Conservation (phyloP, 352 stramenopile genomes). For the Elongisporangium anandrum region DNA sequence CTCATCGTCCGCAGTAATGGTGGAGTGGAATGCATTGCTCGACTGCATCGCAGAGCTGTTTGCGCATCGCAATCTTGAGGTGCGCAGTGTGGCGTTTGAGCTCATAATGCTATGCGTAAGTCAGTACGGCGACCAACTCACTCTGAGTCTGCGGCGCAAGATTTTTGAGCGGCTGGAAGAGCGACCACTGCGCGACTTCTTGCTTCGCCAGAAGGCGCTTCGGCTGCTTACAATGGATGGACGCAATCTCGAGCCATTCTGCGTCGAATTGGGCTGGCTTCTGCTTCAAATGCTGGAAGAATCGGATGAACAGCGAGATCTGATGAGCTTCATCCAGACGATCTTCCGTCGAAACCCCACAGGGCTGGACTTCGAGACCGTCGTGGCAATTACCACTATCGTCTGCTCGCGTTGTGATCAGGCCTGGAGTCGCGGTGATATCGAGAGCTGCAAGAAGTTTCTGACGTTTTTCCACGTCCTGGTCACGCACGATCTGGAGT, state of each 20-base stretch:
- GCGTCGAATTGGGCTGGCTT: constrained; percentile 67
- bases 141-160: constrained; percentile 30
- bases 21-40: constrained; percentile 54
- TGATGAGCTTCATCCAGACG: constrained; percentile 69
- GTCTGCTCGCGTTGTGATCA: constrained; percentile 64
- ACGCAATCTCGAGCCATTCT: constrained; percentile 59
- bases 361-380: constrained; percentile 52
- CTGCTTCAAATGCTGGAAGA: constrained; percentile 71
- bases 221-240: constrained; percentile 64
- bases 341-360: constrained; percentile 58
- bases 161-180: constrained; percentile 58
- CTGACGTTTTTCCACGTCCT: constrained; percentile 78
- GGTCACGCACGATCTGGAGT: constrained; percentile 50
- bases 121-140: constrained; percentile 53
- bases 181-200: constrained; percentile 44
- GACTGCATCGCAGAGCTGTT: constrained; percentile 72
- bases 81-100: constrained; percentile 71
- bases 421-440: constrained; percentile 65
- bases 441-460: constrained; percentile 67
- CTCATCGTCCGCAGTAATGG: constrained; percentile 8
- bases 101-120: constrained; percentile 63
- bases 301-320: constrained; percentile 75
- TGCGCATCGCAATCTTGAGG: constrained; percentile 58
- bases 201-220: constrained; percentile 58
- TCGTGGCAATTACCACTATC: constrained; percentile 66